Percentiles rank a stretch among this genome's conserved stretches.
These are phyloP conservation scores for Cordyceps militaris DNA, from an alignment of 2,329 filamentous ascomycete genomes.

Conservation along the genomic window DNA sequence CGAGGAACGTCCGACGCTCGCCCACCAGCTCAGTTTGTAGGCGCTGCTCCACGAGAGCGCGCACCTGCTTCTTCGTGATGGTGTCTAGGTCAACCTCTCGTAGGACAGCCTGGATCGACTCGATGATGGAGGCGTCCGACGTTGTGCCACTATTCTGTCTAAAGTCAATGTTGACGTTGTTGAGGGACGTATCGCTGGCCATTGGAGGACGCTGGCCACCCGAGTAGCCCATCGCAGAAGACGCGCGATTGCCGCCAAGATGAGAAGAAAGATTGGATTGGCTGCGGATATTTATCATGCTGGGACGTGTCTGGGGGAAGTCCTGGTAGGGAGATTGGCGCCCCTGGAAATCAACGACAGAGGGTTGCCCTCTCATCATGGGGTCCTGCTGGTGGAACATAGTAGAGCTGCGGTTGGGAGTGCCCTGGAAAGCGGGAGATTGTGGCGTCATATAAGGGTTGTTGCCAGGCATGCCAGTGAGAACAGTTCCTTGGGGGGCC, in stretches of 20 bases:
- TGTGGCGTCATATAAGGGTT: conserved; percentile 75
- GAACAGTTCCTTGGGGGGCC: conserved; percentile 77
- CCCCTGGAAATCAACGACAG: conserved; percentile 42
- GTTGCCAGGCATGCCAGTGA: conserved; percentile 72
- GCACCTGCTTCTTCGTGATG: conserved; percentile 97
- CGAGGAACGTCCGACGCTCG: conserved; percentile 82
- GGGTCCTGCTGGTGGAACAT: conserved; percentile 40
- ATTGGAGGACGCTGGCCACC: conserved; percentile 42
- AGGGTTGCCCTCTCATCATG: conserved; percentile 60
- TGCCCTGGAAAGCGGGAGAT: conserved; percentile 66
- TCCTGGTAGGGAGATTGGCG: conserved; percentile 55
- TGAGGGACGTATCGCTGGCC: conserved; percentile 40
- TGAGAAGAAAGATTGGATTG: conserved; percentile 40
- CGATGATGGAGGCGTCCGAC: conserved; percentile 72
- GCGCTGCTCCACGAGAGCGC: conserved; percentile 85
- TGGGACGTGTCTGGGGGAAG: conserved; percentile 44
- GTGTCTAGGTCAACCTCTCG: conserved; percentile 86
- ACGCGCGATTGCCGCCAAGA: conserved; percentile 35
- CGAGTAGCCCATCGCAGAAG: conserved; percentile 39
- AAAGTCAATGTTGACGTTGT: conserved; percentile 52
- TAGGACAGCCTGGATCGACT: conserved; percentile 77
- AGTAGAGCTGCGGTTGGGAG: conserved; percentile 38
- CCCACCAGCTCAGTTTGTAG: conserved; percentile 82
- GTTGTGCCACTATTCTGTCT: conserved; percentile 56
- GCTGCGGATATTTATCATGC: conserved; percentile 52